Evolutionary conservation across 148 eudicot genomes (phyloP), one percentile per base, ranked within the genome.

Genomic region (Bassia scoparia): DNA sequence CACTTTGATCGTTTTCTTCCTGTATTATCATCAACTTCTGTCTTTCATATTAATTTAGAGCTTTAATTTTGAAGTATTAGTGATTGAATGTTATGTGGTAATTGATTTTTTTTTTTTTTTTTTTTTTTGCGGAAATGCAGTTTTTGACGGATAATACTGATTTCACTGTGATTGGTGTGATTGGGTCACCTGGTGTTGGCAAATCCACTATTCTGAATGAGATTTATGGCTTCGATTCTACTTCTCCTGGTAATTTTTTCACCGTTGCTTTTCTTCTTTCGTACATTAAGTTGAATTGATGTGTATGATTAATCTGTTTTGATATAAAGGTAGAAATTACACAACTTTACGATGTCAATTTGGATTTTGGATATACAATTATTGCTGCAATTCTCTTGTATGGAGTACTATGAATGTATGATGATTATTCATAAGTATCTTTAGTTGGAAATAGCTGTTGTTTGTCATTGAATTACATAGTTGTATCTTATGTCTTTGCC

Each of bases 111-210:
- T 1, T 54, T 54, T 54, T 17, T 48, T 31, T 16, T 12, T 6
- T 30, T 73, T 15, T 55, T 6, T 1, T 16, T 16, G 17, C 18
- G 35, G 18, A 23, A 69, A 55, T 83, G 80, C 84, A 91, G 98
- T 94, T 91, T 88, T 68, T 91, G 80, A 89, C 97, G 0, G 97
- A 94, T 65, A 91, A 91, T 81, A 94, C 98, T 23, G 98, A 94
- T 18, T 94, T 94, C 61, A 89, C 91, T 23, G 97, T 94, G 80
- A 85, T 94, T 54, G 98, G 98, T 41, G 89, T 94, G 56, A 87
- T 94, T 61, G 97, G 98, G 62, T 92, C 96, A 1, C 86, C 89
- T 41, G 96, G 96, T 16, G 96, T 83, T 21, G 98, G 98, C 26
- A 94, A 94, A 73, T 91, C 98, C 1, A 89, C 98, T 12, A 84